These are phyloP conservation scores for Phytophthora chlamydospora DNA, from an alignment of 352 stramenopile genomes.

Conservation along the genomic window DNA sequence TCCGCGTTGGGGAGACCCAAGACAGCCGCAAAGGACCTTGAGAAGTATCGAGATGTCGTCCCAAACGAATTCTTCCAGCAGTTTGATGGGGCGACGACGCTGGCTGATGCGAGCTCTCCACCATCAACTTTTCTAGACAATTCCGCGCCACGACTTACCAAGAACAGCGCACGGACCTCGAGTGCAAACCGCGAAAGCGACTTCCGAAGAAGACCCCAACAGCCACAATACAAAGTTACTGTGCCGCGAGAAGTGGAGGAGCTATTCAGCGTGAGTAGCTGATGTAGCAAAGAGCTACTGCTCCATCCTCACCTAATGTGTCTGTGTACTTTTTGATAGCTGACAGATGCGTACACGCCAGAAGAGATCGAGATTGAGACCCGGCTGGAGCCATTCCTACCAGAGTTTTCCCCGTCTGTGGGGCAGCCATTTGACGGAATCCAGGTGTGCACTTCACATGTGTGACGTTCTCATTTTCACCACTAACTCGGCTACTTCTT, in stretches of 20 bases:
- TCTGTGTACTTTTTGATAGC: conserved; percentile 53
- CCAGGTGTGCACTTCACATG: conserved; percentile 36
- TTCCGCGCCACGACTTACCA: conserved; percentile 3
- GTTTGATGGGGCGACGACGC: conserved; percentile 22
- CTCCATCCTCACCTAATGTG: conserved; percentile 10
- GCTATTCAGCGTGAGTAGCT: conserved; percentile 49
- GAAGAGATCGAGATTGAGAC: conserved; percentile 91
- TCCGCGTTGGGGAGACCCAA: conserved; percentile 42
- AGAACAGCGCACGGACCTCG: conserved; percentile 1
- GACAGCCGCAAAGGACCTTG: conserved; percentile 59
- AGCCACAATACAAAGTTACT: conserved; percentile 33
- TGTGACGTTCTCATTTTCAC: background rate
- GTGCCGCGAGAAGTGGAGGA: conserved; percentile 65
- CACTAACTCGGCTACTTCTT: background rate
- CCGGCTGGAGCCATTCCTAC: conserved; percentile 93
- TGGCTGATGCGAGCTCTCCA: background rate
- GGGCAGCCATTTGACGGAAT: conserved; percentile 75
- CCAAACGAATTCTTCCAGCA: conserved; percentile 61
- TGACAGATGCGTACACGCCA: conserved; percentile 76
- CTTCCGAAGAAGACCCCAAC: background rate
- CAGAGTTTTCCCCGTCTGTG: conserved; percentile 89
- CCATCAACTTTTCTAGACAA: background rate
- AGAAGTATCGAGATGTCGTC: conserved; percentile 59
- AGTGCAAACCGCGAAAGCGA: background rate
- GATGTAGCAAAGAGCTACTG: conserved; percentile 6